A percentile compares a stretch with the other conserved stretches of the same genome.
Conservation (phyloP, 768 basidiomycete genomes). For the Holtermannia corniformis region DNA sequence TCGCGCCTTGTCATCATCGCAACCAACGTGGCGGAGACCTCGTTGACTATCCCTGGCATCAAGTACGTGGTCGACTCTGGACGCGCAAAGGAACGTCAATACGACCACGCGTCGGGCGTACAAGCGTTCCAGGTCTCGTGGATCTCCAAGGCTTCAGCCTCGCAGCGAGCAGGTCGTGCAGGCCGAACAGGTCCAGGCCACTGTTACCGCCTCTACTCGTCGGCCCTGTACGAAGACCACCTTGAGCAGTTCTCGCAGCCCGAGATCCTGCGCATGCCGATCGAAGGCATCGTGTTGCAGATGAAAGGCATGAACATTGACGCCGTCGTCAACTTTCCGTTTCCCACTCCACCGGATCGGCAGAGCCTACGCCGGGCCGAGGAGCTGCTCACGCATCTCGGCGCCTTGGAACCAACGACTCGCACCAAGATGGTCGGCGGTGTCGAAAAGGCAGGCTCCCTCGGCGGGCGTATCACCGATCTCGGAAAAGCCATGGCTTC, state of each 20-base stretch:
- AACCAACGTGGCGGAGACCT: constrained; percentile 95
- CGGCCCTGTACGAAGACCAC: constrained; percentile 84
- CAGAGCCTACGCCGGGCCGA: constrained; percentile 68
- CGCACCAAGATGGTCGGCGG: constrained; percentile 31
- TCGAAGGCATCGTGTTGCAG: constrained; percentile 91
- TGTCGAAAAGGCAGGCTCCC: constrained; percentile 28
- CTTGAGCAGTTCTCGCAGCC: constrained; percentile 79
- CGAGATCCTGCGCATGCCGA: constrained; percentile 89
- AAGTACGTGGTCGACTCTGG: constrained; percentile 97
- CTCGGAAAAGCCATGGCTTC: constrained; percentile 86
- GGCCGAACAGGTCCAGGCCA: constrained; percentile 97
- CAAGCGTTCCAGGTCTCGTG: constrained; percentile 87
- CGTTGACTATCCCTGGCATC: constrained; percentile 91
- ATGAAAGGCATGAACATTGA: constrained; percentile 99
- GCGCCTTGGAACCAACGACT: constrained; percentile 55
- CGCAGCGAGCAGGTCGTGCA: constrained; percentile 89
- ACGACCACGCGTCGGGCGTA: constrained; percentile 69
- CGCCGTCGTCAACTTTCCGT: constrained; percentile 91
- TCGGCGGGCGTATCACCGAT: constrained; percentile 65
- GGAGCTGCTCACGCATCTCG: constrained; percentile 65
- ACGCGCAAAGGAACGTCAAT: constrained; percentile 87
- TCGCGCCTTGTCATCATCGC: constrained; percentile 83
- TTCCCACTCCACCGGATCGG: constrained; percentile 89
- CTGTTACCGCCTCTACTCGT: constrained; percentile 94
- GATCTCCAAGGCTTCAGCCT: constrained; percentile 90